Base-by-base conservation (phyloP, 2,329 filamentous ascomycete genomes). In the Aspergillus transmontanensis region DNA sequence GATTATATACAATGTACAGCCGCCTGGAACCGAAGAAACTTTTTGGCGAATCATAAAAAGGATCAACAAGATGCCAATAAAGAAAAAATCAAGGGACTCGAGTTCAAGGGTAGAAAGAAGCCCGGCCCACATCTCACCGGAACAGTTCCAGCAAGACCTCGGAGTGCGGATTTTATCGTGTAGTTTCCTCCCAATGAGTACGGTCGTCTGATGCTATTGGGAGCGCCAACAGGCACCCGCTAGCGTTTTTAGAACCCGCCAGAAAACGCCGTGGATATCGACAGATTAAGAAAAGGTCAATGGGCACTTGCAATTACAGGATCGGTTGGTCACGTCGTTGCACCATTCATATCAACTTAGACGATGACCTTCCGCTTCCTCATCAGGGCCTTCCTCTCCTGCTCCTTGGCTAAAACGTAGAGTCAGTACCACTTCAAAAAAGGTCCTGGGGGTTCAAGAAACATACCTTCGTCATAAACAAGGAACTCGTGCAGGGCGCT, bases 401-500 rank as follows among this genome's bases (percentile, higher is more conserved):
- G 86, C 71, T 92, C 89, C 80, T 89, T 91, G 68, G 80, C 89
- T 91, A 73, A 63, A 46, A 54, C 26, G 2, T 7, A 54, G 10
- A 66, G 61, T 71, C 59, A 72, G 60, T 53, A 7, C 30, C 21
- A 30, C 57, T 41, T 39, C 36, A 30, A 48, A 10, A 10, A 59
- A 57, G 19, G 45, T 51, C 10, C 59, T 63, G 7, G 34, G n/a
- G 9, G 41, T 21, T 23, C 7, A 50, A 4, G 14, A 45, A 62
- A 75, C 88, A 79, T 84, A 90, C 88, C 86, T 82, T 88, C 85
- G 78, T 96, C 93, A 80, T 92, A 97, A 21, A 94, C 86, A 75
- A 98, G 84, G 81, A 98, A 97, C 80, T 98, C 95, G 76, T 98
- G 93, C 72, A 99, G 84, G 64, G 86, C 94, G 66, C 87, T 90